Percentiles rank a stretch among this genome's conserved stretches.
Conservation (phyloP, 2,329 filamentous ascomycete species). For the Trichoderma aggressivum region DNA sequence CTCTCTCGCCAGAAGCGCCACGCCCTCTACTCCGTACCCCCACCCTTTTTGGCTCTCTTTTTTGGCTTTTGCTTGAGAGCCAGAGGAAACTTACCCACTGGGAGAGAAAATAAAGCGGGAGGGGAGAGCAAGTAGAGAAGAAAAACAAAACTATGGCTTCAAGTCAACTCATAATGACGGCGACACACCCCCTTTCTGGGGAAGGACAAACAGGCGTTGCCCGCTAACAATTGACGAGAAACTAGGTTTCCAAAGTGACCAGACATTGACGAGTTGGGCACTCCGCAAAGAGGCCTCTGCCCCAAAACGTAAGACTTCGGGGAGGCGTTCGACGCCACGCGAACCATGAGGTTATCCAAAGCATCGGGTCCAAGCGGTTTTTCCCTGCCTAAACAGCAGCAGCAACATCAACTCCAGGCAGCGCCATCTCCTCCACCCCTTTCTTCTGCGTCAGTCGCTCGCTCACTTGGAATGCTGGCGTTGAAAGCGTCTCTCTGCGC, state of each 20-base stretch:
- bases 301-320: constrained; percentile 1
- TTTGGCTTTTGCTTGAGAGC: background rate
- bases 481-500: background rate
- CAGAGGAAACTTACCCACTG: background rate
- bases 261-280: background rate
- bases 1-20: background rate
- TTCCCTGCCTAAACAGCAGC: background rate
- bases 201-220: background rate
- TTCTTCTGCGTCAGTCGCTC: background rate
- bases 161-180: background rate
- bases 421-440: background rate
- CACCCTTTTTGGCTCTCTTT: background rate
- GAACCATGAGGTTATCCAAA: background rate
- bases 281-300: background rate
- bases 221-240: background rate
- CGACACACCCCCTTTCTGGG: background rate
- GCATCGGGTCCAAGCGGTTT: background rate
- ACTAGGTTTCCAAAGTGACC: background rate
- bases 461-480: background rate
- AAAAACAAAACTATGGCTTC: background rate
- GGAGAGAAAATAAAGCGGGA: background rate
- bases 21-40: background rate
- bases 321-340: constrained; percentile 9
- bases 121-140: background rate
- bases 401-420: background rate